These are phyloP conservation scores for Gnetum montanum DNA, from an alignment of 75 land plant genomes.

Conservation along the genomic window DNA sequence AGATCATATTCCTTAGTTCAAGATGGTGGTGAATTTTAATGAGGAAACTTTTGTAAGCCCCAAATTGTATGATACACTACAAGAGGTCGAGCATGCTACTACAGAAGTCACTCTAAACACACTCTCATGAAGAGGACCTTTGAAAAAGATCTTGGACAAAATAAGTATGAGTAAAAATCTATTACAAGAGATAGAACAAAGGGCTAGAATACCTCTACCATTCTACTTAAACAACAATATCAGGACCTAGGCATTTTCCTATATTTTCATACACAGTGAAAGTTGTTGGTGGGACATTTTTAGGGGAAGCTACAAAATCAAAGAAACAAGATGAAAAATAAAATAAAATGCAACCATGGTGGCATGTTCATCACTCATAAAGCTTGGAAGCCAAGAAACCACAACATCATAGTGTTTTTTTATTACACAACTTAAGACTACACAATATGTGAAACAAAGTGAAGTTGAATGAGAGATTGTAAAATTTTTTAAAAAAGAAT, in stretches of 20 bases:
- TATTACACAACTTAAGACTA: too few relatives aligned
- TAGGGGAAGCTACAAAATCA: conserved; percentile 32
- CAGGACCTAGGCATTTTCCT: conserved; percentile 22
- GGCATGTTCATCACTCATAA: conserved; percentile 28
- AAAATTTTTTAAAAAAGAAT: too few relatives aligned
- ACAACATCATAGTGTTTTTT: background rate
- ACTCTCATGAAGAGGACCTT: conserved; percentile 19
- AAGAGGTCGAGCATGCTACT: conserved; percentile 24
- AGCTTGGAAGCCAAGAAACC: conserved; percentile 21
- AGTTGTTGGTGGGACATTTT: conserved; percentile 22
- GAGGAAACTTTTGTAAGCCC: conserved; percentile 26
- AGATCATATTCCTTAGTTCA: conserved; percentile 24
- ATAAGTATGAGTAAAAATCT: conserved; percentile 31
- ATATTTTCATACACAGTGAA: too few relatives aligned
- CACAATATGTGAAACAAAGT: too few relatives aligned
- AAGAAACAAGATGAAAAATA: conserved; percentile 63
- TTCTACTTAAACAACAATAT: too few relatives aligned
- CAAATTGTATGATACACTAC: conserved; percentile 15
- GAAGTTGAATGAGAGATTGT: too few relatives aligned
- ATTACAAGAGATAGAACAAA: conserved; percentile 41
- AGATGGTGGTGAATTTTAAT: conserved; percentile 24
- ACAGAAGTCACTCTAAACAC: conserved; percentile 21
- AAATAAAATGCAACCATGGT: conserved; percentile 47
- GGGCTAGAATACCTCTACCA: conserved; percentile 20
- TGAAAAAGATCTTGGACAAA: conserved; percentile 16